These are phyloP conservation scores for Diutina siamensis DNA, from an alignment of 1,139 yeast genomes.

Conservation along the genomic window DNA sequence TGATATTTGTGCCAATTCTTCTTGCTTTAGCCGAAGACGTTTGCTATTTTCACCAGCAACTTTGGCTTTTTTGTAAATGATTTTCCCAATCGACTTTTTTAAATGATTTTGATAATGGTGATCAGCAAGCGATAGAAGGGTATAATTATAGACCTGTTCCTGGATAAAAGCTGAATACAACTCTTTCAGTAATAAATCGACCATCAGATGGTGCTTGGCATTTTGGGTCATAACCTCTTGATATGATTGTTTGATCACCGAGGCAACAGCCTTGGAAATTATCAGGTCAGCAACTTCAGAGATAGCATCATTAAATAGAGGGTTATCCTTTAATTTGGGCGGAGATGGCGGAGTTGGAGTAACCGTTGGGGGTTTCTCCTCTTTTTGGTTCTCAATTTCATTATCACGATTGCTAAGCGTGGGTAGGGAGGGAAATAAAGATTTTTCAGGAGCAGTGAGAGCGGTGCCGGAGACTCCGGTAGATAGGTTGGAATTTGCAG, in stretches of 20 bases:
- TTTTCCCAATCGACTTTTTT: constrained; percentile 16
- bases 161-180: constrained; percentile 48
- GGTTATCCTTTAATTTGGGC: neutral
- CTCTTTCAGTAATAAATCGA: constrained; percentile 15
- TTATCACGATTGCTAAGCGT: no score
- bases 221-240: neutral
- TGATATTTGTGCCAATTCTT: constrained; percentile 31
- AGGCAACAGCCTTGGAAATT: neutral
- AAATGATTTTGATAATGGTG: constrained; percentile 14
- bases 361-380: neutral
- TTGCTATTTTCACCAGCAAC: constrained; percentile 14
- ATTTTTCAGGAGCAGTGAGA: no score
- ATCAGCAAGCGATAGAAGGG: constrained; percentile 33
- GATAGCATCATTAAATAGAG: neutral
- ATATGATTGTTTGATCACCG: neutral
- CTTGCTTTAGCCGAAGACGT: constrained; percentile 20
- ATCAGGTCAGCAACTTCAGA: neutral
- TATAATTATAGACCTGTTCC: constrained; percentile 36
- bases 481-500: no score
- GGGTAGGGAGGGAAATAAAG: no score
- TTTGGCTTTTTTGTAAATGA: constrained; percentile 17
- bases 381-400: no score
- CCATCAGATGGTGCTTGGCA: neutral
- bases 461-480: no score
- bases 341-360: neutral